Conservation (phyloP, 768 basidiomycete species). For the Tremella mesenterica region DNA sequence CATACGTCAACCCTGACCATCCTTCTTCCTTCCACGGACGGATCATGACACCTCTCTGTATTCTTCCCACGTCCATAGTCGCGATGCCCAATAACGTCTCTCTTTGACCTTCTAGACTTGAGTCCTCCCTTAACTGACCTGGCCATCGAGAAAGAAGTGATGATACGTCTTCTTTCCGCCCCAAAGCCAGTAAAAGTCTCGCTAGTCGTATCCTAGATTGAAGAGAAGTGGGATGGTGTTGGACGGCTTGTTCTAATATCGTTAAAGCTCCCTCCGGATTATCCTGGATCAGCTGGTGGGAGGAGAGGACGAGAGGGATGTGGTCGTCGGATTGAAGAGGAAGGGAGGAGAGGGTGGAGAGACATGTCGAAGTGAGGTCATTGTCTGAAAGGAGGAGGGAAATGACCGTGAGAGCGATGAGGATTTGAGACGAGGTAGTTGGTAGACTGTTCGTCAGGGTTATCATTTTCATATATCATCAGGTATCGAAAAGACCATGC, state of each 20-base stretch:
- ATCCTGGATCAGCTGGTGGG: constrained; percentile 53
- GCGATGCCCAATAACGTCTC: not conserved
- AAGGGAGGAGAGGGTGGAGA: constrained; percentile 67
- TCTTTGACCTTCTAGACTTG: not conserved
- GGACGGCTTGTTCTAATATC: constrained; percentile 12
- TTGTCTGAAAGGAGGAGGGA: constrained; percentile 65
- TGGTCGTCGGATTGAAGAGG: constrained; percentile 59
- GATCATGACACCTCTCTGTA: not conserved
- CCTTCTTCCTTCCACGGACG: not conserved
- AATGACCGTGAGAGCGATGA: constrained; percentile 80
- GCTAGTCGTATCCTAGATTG: constrained; percentile 19
- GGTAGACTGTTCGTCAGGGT: constrained; percentile 55
- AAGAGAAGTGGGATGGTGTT: constrained; percentile 6
- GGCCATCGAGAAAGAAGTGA: constrained; percentile 1
- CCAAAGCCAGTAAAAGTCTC: constrained; percentile 15
- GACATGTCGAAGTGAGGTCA: constrained; percentile 70
- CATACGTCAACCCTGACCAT: not conserved
- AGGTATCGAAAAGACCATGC: not conserved
- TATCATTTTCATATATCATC: not conserved
- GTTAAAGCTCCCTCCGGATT: constrained; percentile 11
- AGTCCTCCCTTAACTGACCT: not conserved
- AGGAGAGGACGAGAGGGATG: constrained; percentile 66
- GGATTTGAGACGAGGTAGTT: constrained; percentile 64
- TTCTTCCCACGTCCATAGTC: not conserved
- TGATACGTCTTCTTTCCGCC: constrained; percentile 11